Evolutionary conservation across 1,284 basidiomycete genomes (phyloP), one percentile per base, ranked within the genome.

Genomic region (Cryptococcus sp.): DNA sequence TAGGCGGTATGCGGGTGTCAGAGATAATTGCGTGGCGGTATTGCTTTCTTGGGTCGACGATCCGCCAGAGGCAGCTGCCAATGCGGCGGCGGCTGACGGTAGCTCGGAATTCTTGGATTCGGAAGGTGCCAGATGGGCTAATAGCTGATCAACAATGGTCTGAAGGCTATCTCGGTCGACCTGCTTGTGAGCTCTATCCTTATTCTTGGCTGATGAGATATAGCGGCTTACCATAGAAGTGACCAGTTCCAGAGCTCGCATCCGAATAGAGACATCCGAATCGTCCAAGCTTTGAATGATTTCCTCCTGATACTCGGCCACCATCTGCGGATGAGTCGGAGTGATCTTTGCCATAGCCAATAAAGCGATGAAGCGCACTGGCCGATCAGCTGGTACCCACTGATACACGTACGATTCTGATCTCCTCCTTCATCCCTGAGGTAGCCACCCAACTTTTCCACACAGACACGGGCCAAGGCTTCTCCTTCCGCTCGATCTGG

Each of bases 361-460:
- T 19, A 99, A 80, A 0, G 96, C 87, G 56, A 98, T 98, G 72
- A 98, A 99, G 69, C 93, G 91, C 73, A 97, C 92, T 96, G 57
- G 10, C 39, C 18, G 1, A 39, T 59, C 39, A 51, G 44, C 46
- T 21, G n/a, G 21, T 43, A 5, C 7, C 23, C 36, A 46, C 42
- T 37, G 23, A 32, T 47, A 34, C 13, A 18, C 25, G 67, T 72
- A 91, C 94, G 75, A 68, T 99, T 99, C 74, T 98, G 96, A 74
- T 99, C 96, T 10, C 71, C 71, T 0, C 70, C 71, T 49, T 85
- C 76, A 72, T 98, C 92, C 63, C 91, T 81, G 40, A 98, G 80
- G 73, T 98, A 98, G 22, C 83, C 82, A 9, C 92, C 89, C 19
- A 99, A 80, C 73, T 99, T 98, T 36, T 91, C 90, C 43, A 96